Evolutionary conservation across 2,329 filamentous ascomycete genomes (phyloP).

Genomic region (Ceratocystis albifundus): DNA sequence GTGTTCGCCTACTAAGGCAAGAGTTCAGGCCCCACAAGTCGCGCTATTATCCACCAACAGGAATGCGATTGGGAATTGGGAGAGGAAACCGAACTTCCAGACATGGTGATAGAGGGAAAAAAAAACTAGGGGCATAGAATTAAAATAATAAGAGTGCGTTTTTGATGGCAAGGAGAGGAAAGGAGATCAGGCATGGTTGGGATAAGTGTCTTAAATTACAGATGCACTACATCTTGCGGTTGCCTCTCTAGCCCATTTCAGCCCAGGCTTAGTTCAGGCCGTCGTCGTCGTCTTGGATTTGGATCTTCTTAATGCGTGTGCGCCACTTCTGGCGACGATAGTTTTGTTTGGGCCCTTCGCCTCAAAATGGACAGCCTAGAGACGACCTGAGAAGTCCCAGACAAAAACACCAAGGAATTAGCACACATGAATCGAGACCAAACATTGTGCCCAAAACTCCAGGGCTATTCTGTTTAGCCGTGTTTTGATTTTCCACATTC

Average conservation of each 20-base stretch:
- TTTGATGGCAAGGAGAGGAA: not conserved
- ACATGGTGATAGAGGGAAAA: not conserved
- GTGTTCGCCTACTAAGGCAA: not conserved
- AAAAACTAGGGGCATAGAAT: not conserved
- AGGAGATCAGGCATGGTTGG: not conserved
- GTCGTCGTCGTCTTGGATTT: not conserved
- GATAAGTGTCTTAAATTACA: not conserved
- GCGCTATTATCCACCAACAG: not conserved
- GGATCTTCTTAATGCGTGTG: not conserved
- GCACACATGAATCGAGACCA: not conserved
- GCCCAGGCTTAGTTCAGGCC: not conserved
- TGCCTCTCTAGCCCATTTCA: not conserved
- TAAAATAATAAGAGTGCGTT: not conserved
- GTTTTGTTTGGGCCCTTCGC: not conserved
- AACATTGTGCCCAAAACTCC: too few species aligned
- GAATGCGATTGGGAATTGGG: not conserved
- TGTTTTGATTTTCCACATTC: too few species aligned
- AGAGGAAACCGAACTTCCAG: not conserved
- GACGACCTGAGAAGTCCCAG: not conserved
- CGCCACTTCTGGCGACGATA: conserved; percentile 12
- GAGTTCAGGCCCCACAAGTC: not conserved
- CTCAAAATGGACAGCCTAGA: not conserved
- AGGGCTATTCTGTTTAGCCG: too few species aligned
- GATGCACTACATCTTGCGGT: not conserved
- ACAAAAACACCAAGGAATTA: not conserved